These are phyloP conservation scores for Aspergillus asperescens DNA, from an alignment of 495 filamentous ascomycete genomes.

Conservation along the genomic window DNA sequence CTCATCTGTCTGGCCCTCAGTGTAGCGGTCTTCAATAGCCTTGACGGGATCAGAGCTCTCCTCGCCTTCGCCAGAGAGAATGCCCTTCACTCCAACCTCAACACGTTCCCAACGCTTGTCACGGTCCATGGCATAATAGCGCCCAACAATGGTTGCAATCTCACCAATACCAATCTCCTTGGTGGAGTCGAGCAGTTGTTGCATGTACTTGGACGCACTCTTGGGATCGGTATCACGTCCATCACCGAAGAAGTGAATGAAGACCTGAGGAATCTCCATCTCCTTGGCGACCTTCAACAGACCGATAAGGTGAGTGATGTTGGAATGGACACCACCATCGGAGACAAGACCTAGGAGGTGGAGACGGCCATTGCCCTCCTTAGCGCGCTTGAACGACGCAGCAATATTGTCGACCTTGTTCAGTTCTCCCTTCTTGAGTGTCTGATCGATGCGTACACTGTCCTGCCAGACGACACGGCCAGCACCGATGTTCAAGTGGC, in stretches of 20 bases:
- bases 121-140: constrained; percentile 99
- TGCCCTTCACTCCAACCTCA: constrained; percentile 79
- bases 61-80: constrained; percentile 82
- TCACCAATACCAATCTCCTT: constrained; percentile 82
- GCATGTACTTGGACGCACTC: constrained; percentile 78
- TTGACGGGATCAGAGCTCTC: constrained; percentile 75
- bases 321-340: constrained; percentile 93
- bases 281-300: constrained; percentile 87
- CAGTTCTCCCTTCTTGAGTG: constrained; percentile 83
- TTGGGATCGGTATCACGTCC: constrained; percentile 97
- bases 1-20: constrained; percentile 85
- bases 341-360: constrained; percentile 88
- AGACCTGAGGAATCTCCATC: constrained; percentile 79
- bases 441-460: constrained; percentile 94
- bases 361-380: constrained; percentile 82
- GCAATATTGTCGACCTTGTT: constrained; percentile 71
- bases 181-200: constrained; percentile 68
- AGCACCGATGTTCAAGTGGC: constrained; percentile 96
- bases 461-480: constrained; percentile 99
- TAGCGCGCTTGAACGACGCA: constrained; percentile 72
- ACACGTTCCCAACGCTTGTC: constrained; percentile 98
- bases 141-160: constrained; percentile 88
- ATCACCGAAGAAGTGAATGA: constrained; percentile 98
- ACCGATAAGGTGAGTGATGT: constrained; percentile 86
- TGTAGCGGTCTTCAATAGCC: constrained; percentile 83